Evolutionary conservation across 495 filamentous ascomycete genomes (phyloP), one percentile per base, ranked within the genome.

Genomic region (Neurospora sublineolata): DNA sequence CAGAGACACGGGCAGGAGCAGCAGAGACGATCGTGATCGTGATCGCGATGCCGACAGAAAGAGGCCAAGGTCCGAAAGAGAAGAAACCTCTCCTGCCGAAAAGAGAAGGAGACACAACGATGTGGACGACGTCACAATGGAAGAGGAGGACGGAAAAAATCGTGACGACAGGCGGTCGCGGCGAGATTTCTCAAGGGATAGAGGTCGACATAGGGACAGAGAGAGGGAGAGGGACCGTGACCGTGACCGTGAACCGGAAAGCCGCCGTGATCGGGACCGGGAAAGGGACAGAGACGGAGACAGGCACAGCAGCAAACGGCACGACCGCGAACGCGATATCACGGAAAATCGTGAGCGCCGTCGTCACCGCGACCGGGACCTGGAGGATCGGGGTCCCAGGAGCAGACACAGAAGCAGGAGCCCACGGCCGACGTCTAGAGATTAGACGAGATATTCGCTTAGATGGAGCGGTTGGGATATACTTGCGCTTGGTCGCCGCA

Each of bases 231-330:
- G 69, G 1, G 68, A 72, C 14, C 73, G 67, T 14, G 73, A 60
- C 9, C 72, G 74, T 20, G 76, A 79, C 67, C 76, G 72, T 37
- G 79, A 78, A 38, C 73, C 73, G 16, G 70, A 77, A 14, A 41
- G 69, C 64, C 71, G 73, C 1, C 71, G 70, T 2, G 69, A 75
- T 11, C 78, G 76, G 73, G 40, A 70, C 11, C 4, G 30, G 38
- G 76, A 78, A 18, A 76, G 74, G 23, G 73, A 72, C 7, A 77
- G 69, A 12, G 73, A 75, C 14, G 4, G 46, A 3, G 46, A 27
- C 20, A 58, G 20, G 11, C 46, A 58, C 20, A 27, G 11, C 23
- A 71, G 37, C 27, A 42, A 73, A 68, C 72, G 80, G 7, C 77
- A 79, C 4, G 23, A 16, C 11, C 69, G 23, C 16, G 44, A 73